phyloP scores from a whole-genome alignment of 106 monocot genomes.

The Dendrobium catenatum region DNA sequence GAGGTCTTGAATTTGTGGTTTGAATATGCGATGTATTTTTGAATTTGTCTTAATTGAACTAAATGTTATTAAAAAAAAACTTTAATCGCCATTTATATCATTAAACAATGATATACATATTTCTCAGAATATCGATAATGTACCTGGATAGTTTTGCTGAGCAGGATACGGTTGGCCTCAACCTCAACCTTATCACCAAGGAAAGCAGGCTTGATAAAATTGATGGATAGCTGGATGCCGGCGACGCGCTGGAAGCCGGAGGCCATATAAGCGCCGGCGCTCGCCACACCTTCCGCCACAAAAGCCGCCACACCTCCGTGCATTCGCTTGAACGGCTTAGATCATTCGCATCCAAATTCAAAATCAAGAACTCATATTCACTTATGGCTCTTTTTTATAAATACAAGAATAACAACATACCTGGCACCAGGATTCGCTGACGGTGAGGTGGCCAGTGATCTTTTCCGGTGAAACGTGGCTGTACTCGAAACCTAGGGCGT shows the following conservation, averaged over 20 bases:
- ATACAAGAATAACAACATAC: neutral
- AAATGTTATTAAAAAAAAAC: too few relatives aligned
- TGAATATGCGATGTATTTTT: too few relatives aligned
- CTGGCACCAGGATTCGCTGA: conserved; percentile 50
- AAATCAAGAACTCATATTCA: neutral
- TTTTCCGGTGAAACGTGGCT: conserved; percentile 26
- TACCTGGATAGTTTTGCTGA: conserved; percentile 39
- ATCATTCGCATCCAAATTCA: neutral
- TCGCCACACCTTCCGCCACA: conserved; percentile 43
- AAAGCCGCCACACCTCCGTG: conserved; percentile 49
- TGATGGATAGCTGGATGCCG: conserved; percentile 45
- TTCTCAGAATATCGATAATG: too few relatives aligned
- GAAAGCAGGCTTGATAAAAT: conserved; percentile 27
- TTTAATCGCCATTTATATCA: too few relatives aligned
- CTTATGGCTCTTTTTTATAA: neutral
- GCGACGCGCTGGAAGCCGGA: conserved; percentile 32
- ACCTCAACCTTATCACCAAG: conserved; percentile 36
- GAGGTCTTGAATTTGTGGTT: too few relatives aligned
- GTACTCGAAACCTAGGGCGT: conserved; percentile 39
- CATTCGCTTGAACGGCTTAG: conserved; percentile 42
- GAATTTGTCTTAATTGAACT: too few relatives aligned
- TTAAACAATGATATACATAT: too few relatives aligned
- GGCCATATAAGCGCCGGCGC: conserved; percentile 45
- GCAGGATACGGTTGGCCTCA: conserved; percentile 31
- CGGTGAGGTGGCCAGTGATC: conserved; percentile 41